Evolutionary conservation across 139 green algal genomes (phyloP).

Genomic region (Coelastrella sp.): DNA sequence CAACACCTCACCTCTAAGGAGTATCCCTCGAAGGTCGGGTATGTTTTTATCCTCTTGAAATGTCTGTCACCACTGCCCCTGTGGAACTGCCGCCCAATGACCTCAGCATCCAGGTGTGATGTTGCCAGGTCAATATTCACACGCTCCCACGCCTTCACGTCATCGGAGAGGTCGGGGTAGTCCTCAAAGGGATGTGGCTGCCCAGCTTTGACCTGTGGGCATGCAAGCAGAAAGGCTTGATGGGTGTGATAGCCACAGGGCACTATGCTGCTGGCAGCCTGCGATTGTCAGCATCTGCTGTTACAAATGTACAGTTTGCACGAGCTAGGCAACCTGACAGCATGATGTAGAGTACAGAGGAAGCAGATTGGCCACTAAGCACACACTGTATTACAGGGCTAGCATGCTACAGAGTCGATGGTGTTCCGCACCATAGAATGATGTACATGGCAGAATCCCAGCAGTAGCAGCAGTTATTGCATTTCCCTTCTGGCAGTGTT

Average conservation of each 20-base stretch:
- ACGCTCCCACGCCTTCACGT: background rate
- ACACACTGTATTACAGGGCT: too few species aligned
- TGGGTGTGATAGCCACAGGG: background rate
- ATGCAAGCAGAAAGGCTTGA: background rate
- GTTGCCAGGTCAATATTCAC: slow-evolving; percentile 48
- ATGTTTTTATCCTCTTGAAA: slow-evolving; percentile 55
- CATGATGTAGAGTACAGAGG: too few species aligned
- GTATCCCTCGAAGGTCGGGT: slow-evolving; percentile 67
- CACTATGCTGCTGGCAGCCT: too few species aligned
- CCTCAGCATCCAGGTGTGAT: slow-evolving; percentile 55
- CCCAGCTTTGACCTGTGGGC: background rate
- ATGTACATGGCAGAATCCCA: too few species aligned
- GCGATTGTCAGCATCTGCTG: too few species aligned
- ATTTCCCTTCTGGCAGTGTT: too few species aligned
- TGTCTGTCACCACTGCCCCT: slow-evolving; percentile 63
- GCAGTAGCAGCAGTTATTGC: too few species aligned
- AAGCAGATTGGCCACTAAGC: too few species aligned
- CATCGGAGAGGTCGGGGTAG: slow-evolving; percentile 28
- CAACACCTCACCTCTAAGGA: slow-evolving; percentile 46
- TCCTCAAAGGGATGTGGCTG: slow-evolving; percentile 22
- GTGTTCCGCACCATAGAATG: too few species aligned
- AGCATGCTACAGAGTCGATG: too few species aligned
- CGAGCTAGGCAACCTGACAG: too few species aligned
- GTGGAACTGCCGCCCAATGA: slow-evolving; percentile 60
- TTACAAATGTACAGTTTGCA: too few species aligned